Evolutionary conservation across 345 rosid genomes (phyloP), one percentile per base, ranked within the genome.

Genomic region (Moricandia moricandioides): DNA sequence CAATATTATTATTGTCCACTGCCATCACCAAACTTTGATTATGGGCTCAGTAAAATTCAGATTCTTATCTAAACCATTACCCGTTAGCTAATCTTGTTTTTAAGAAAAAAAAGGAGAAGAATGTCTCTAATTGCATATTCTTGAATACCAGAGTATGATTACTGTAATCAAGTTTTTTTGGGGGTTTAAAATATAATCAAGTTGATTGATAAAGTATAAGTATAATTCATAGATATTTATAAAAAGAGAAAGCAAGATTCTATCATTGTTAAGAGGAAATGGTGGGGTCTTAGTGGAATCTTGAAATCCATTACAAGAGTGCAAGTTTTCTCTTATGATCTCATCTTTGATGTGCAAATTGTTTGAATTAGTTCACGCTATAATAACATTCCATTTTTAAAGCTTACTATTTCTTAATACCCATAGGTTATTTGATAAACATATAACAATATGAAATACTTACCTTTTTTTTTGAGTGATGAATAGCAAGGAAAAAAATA

Each of bases 261-360:
- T 55, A 72, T 78, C 43, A 72, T 78, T 60, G 70, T 52, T 66
- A 61, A 78, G 65, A 39, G 2, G 70, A 67, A 39, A 18, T 64
- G 62, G 78, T 78, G 59, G 81, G 78, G 69, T 24, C 73, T 31
- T 30, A 13, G 8, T 78, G 39, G 81, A 78, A 78, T 78, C 78
- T 78, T 78, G 33, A 60, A 39, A 35, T 33, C 65, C 26, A 62
- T 63, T 63, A 40, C 64, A 66, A 72, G 78, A 72, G 78, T 78
- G 81, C 81, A 78, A 73, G 73, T 78, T 78, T 78, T 51, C 39
- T 40, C 70, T 51, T 18, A 40, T 78, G 81, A 72, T 54, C 78
- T 72, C 81, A 72, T 61, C 75, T 60, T 64, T 78, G 59, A 54
- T 67, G 65, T 54, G 69, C 54, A 39, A n/a, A 37, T 67, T 66